Base-by-base conservation (phyloP, 176 grass and related monocot genomes). In the Hordeum marinum region DNA sequence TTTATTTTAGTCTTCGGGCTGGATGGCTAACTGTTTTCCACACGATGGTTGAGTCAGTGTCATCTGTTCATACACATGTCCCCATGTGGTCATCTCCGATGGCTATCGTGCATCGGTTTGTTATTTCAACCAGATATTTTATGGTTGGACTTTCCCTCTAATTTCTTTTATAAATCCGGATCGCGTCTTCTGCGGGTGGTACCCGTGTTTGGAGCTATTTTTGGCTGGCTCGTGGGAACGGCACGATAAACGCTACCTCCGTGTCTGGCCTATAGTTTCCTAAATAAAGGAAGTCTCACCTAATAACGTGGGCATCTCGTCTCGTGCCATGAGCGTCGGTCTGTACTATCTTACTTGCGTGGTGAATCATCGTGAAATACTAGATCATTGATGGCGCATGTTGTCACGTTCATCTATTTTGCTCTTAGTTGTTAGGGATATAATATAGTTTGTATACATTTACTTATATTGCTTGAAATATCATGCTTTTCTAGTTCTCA, bases 51-150 rank as follows among this genome's bases (percentile, higher is more conserved):
- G 32, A 9, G 42, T 48, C 3, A 9, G 10, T 54, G 37, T 34
- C 7, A 11, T 70, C 62, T n/a, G 36, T 36, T 58, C n/a, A 4
- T 76, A 72, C 25, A 4, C 11, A 72, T 17, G 71, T n/a, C 55
- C 32, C 34, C 9, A 66, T 82, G 86, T 87, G 86, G 68, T 77
- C 45, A 68, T 24, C 9, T 20, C 54, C 20, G 75, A 59, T 69
- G 17, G 17, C 17, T 27, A 85, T 41, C 36, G 39, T 78, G 23
- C 20, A 25, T 27, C 8, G 9, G 9, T n/a, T 42, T 25, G 32
- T 11, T 27, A 8, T 41, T 43, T 61, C 41, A 50, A 50, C 46
- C 14, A 15, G 41, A 20, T 80, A 34, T 48, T 50, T 11, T 48
- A 50, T 65, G 40, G 39, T 31, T 45, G 4, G 50, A 41, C 46